A percentile compares a stretch with the other conserved stretches of the same genome.
Conservation (phyloP, 2,329 filamentous ascomycete genomes). For the Plectosphaerella sp. region DNA sequence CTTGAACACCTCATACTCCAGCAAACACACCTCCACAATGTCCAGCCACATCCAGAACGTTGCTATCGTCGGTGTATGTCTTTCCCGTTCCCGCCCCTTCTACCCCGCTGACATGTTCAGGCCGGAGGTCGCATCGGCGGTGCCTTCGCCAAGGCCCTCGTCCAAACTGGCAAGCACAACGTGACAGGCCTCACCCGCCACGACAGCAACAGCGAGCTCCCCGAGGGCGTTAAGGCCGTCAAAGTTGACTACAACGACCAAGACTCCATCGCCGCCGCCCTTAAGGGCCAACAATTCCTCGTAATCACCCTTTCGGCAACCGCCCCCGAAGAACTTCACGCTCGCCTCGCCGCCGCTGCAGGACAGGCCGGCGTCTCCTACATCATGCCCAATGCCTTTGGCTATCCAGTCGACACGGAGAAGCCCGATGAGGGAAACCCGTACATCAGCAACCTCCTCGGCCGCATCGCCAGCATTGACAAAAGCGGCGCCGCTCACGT, state of each 20-base stretch:
- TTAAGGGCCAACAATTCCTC: slow-evolving; percentile 51
- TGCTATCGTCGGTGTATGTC: slow-evolving; percentile 30
- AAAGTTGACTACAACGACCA: slow-evolving; percentile 20
- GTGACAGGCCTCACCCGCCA: slow-evolving; percentile 47
- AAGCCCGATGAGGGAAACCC: no score
- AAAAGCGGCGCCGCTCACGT: neutral
- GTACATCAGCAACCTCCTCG: no score
- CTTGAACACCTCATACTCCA: no score
- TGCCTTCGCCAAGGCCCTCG: slow-evolving; percentile 31
- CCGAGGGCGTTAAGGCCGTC: slow-evolving; percentile 36
- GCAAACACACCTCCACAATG: no score
- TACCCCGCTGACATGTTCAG: slow-evolving; percentile 18
- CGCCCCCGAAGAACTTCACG: slow-evolving; percentile 40
- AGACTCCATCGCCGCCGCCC: slow-evolving; percentile 39
- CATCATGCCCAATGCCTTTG: slow-evolving; percentile 48
- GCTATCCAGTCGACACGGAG: slow-evolving; percentile 15
- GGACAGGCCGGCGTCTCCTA: slow-evolving; percentile 43
- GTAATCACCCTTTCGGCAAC: slow-evolving; percentile 46
- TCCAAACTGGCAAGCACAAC: slow-evolving; percentile 42
- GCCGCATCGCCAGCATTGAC: neutral
- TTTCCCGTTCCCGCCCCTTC: no score
- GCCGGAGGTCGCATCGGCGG: slow-evolving; percentile 36
- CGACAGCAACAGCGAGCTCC: slow-evolving; percentile 34
- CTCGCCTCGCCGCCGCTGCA: slow-evolving; percentile 46
- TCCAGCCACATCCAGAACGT: no score